phyloP scores from a whole-genome alignment of 495 filamentous ascomycete genomes.

The Entonaema liquescens region DNA sequence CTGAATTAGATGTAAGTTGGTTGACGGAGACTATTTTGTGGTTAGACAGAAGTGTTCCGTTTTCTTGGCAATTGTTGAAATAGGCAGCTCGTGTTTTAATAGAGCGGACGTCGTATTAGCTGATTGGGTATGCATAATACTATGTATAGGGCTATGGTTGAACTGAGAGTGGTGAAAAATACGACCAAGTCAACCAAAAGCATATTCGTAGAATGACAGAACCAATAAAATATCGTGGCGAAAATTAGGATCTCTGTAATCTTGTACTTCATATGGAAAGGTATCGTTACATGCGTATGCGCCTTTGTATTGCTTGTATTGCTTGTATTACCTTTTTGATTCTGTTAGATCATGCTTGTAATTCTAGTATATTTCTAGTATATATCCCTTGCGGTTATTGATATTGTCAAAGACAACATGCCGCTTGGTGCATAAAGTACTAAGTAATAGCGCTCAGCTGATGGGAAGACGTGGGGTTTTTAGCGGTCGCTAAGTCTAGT shows the following conservation, averaged over 20 bases:
- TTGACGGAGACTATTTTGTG: not conserved
- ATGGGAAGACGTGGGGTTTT: not conserved
- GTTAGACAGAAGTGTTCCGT: not conserved
- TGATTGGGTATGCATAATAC: not conserved
- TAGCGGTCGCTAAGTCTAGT: not conserved
- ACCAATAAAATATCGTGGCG: not conserved
- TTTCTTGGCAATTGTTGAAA: constrained; percentile 1
- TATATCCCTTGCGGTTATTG: not conserved
- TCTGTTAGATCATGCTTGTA: not conserved
- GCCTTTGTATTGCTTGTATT: not conserved
- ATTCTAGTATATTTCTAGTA: too few species aligned
- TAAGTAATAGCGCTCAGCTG: not conserved
- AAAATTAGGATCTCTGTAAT: not conserved
- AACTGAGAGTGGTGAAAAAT: not conserved
- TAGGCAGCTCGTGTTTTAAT: not conserved
- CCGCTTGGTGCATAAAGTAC: not conserved
- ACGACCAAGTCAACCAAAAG: not conserved
- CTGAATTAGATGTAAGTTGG: not conserved
- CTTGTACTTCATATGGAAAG: not conserved
- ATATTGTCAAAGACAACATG: not conserved
- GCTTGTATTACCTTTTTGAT: not conserved
- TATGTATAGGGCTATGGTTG: not conserved
- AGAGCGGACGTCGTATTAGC: not conserved
- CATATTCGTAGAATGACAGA: too few species aligned
- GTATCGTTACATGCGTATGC: not conserved